Base-by-base conservation (phyloP, 1,139 yeast genomes). In the Arxiozyma heterogenica region DNA sequence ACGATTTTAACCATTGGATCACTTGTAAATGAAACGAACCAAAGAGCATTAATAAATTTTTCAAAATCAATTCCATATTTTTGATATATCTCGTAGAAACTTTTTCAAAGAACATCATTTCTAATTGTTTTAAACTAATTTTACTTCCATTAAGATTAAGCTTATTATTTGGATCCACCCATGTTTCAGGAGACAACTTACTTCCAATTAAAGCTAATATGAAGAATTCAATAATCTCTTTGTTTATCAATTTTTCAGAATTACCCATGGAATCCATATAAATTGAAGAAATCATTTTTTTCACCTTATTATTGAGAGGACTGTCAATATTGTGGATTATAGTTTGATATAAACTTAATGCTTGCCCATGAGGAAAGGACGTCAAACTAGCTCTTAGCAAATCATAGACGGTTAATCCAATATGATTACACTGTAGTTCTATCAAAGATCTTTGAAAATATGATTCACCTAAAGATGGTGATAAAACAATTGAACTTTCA, bases 401-500 rank as follows among this genome's bases (percentile, higher is more conserved):
- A 74, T 85, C 75, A 61, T 76, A 75, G 17, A 72, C 68, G 0
- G 78, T 77, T 46, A 66, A 61, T 20, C 78, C 72, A 45, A 69
- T 68, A 56, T 73, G 72, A 46, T 71, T 72, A 46, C 72, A 70
- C 25, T 72, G 67, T 50, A 73, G 70, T 57, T 77, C 75, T 22
- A 83, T 76, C 70, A 83, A 77, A 7, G 87, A 89, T 52, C 81
- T 75, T 60, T 83, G 86, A 44, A 65, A 57, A 61, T 80, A 80
- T 1, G 88, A 82, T 60, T 83, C 89, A 55, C 84, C 84, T 54
- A 82, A 73, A 0, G 86, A 80, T 1, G 90, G 91, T 44, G 83
- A 67, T 25, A 83, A 68, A 44, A 78, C 61, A 39, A 81, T 76
- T 30, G 88, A 81, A 46, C 73, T 64, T 53, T 77, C 75, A 59